Conservation (phyloP, 2,329 filamentous ascomycete species). For the Scedosporium minutisporum region DNA sequence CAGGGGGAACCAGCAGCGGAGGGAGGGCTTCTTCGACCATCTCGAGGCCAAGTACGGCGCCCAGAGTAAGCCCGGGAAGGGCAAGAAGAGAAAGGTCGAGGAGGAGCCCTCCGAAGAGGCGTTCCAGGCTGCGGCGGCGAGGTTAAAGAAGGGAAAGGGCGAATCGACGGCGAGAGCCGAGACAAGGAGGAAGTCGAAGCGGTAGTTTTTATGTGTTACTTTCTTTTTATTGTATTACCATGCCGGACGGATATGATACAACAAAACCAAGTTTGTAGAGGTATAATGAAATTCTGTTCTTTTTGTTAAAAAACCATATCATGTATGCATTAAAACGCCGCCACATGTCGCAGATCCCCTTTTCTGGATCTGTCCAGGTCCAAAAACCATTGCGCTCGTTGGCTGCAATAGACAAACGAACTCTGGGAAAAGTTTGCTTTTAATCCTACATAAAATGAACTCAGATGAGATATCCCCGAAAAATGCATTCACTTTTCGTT, state of each 20-base stretch:
- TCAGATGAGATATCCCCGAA: background rate
- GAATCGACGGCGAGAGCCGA: conserved; percentile 5
- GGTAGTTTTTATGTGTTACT: background rate
- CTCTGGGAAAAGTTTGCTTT: background rate
- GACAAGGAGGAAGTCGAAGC: background rate
- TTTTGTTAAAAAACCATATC: background rate
- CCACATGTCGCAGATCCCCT: background rate
- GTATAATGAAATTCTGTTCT: background rate
- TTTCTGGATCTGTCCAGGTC: background rate
- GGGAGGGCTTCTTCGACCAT: conserved; percentile 58
- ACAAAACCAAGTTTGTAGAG: background rate
- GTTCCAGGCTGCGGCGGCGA: conserved; percentile 47
- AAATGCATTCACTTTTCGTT: background rate
- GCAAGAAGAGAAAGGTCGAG: conserved; percentile 45
- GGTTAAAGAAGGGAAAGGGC: conserved; percentile 28
- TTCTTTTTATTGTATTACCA: too few relatives aligned
- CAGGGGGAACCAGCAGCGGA: conserved; percentile 55
- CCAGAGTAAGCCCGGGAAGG: conserved; percentile 35
- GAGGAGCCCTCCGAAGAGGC: conserved; percentile 55
- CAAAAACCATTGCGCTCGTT: background rate
- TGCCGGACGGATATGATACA: background rate
- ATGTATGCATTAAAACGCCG: conserved; percentile 1
- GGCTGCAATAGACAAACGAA: conserved; percentile 1
- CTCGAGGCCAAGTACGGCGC: conserved; percentile 67
- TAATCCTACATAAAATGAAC: conserved; percentile 2